Conservation (phyloP, 1,139 yeast genomes). For the Debaryomyces nepalensis region DNA sequence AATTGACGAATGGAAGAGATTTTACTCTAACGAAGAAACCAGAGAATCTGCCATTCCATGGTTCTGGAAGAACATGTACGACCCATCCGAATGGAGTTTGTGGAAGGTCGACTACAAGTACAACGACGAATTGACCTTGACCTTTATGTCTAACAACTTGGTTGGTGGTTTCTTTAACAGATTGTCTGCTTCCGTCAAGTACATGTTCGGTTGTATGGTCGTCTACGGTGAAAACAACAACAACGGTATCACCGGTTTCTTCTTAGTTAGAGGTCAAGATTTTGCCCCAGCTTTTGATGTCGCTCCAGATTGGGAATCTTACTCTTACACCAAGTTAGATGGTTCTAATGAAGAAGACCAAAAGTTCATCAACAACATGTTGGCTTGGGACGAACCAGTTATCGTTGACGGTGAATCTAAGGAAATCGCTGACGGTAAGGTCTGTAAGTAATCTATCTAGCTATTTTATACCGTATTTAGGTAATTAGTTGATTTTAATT, state of each 20-base stretch:
- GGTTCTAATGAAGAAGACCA: conserved; percentile 40
- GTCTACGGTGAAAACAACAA: conserved; percentile 98
- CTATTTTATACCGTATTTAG: background rate
- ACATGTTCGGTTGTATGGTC: conserved; percentile 89
- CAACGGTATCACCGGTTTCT: conserved; percentile 96
- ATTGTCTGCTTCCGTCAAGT: conserved; percentile 88
- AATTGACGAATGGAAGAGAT: conserved; percentile 95
- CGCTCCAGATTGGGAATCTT: conserved; percentile 98
- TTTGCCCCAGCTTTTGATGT: conserved; percentile 89
- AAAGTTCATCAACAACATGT: conserved; percentile 52
- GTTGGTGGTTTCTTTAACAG: conserved; percentile 99
- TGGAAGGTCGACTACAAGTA: conserved; percentile 97
- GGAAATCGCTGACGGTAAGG: conserved; percentile 59
- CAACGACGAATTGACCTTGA: conserved; percentile 94
- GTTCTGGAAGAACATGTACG: conserved; percentile 93
- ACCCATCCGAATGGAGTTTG: conserved; percentile 91
- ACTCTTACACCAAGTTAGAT: conserved; percentile 50
- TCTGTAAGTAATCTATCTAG: conserved; percentile 42
- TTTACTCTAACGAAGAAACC: conserved; percentile 96
- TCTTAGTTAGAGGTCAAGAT: conserved; percentile 95
- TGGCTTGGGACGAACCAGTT: conserved; percentile 59
- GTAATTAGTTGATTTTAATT: conserved; percentile 2
- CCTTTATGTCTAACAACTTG: conserved; percentile 98
- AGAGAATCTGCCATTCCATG: conserved; percentile 94
- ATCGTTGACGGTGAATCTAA: conserved; percentile 47